Percentiles rank a stretch among this genome's conserved stretches.
Evolutionary conservation across 257 asterid species (phyloP).

Genomic region (Petunia axillaris): DNA sequence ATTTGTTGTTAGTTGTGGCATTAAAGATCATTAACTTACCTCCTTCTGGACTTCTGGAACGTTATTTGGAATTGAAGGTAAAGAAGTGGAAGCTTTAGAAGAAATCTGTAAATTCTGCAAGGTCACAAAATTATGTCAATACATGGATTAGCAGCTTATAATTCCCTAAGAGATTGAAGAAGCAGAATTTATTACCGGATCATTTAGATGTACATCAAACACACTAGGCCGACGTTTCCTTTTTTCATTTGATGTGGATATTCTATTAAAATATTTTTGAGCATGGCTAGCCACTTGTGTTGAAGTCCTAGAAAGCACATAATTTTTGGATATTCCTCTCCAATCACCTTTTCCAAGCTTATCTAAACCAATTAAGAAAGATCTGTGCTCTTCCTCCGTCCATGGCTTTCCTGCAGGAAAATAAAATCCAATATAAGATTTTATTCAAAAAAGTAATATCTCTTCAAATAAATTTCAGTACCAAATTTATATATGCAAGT

Average conservation of each 20-base stretch:
- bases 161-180: background rate
- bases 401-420: constrained; percentile 52
- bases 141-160: too few species aligned
- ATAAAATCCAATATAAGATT: background rate
- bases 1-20: background rate
- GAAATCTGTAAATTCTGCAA: background rate
- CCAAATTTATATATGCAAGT: too few species aligned
- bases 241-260: constrained; percentile 27
- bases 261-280: constrained; percentile 62
- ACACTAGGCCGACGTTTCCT: constrained; percentile 55
- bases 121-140: background rate
- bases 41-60: constrained; percentile 8
- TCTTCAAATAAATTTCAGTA: too few species aligned
- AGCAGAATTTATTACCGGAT: constrained; percentile 24
- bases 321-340: constrained; percentile 60
- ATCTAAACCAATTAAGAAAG: constrained; percentile 54
- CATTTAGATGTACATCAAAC: constrained; percentile 48
- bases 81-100: background rate
- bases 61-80: background rate
- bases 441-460: too few species aligned
- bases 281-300: constrained; percentile 80
- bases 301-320: constrained; percentile 55
- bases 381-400: constrained; percentile 58
- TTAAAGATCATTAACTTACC: background rate
- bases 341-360: constrained; percentile 67